Evolutionary conservation across 305 asterid genomes (phyloP), one percentile per base, ranked within the genome.

Genomic region (Nicotiana rustica): DNA sequence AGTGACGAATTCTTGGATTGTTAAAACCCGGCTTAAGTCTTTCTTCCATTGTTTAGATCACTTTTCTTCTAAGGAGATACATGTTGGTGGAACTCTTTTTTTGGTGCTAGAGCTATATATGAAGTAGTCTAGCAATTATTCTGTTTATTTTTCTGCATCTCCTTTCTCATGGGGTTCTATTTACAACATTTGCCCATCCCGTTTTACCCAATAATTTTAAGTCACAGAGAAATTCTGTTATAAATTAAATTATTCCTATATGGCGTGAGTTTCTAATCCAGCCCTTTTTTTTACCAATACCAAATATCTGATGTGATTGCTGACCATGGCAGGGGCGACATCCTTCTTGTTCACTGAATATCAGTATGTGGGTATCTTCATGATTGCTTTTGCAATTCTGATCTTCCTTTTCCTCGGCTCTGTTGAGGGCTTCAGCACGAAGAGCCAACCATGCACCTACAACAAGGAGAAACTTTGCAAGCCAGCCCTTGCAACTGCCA

Each of bases 401-500:
- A 93, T 93, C 85, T 93, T 93, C 89, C 84, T 93, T 25, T 93
- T 93, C 92, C 85, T 93, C 80, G 97, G 97, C 15, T 93, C 97
- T 2, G 97, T 93, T 12, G 91, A 93, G 78, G 92, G 97, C 21
- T 93, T 93, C 86, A 92, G 97, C 89, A 85, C 92, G 52, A 87
- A 90, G 91, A 85, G 87, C 88, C 93, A 85, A 57, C 86, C 93
- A 17, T 93, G 97, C 86, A 91, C 97, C 73, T 93, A 88, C 15
- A 75, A 86, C 86, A 86, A 88, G 71, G 87, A 82, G 77, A 89
- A 82, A 49, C 5, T 88, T 79, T 93, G 97, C 93, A 93, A 93
- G 90, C 94, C 97, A 29, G 97, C 97, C 83, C 94, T 93, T 88
- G 97, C 97, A 19, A 92, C 94, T 33, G 97, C 97, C 31, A 29